Base-by-base conservation (phyloP, 139 green algal genomes). In the Coccomyxa sp. region DNA sequence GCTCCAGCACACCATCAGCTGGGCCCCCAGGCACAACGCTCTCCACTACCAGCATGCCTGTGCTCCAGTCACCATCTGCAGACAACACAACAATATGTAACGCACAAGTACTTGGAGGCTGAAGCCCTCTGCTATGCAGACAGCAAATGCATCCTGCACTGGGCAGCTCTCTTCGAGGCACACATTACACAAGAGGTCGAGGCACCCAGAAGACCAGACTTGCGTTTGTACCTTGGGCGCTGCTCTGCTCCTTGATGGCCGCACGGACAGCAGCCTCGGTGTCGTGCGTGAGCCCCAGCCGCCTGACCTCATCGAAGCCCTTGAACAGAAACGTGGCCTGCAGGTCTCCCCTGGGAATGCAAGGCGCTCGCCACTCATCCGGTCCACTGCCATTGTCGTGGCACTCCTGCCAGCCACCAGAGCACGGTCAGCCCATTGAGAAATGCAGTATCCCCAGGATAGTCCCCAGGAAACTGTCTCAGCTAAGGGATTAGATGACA, bases 41-140 rank as follows among this genome's bases (percentile, higher is more conserved):
- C 18, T 98, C 94, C 32, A 98, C 94, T 63, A 98, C 95, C 76
- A 98, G 91, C 92, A 98, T 95, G 84, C 95, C 95, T 3, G 92
- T 95, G 25, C 85, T 76, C 15, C 66, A 12, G 27, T 58, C 28
- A 67, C 82, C 77, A 31, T 57, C 14, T 25, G 71, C 57, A 57
- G 68, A 31, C 14, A 58, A 0, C 28, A 23, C 18, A 18, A 59
- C 71, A 75, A n/a, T 14, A n/a, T 82, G 25, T 68, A 17, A 30
- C 80, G 58, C 80, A 79, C 38, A 82, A 27, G 38, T 51, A 7
- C 7, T 51, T 51, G 38, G 38, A 51, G 38, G 38, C 38, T 3
- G 7, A 51, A n/a, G n/a, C n/a, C n/a, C n/a, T n/a, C n/a, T n/a
- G 38, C 38, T 7, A 51, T 51, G 38, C 7, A 51, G 38, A 51